phyloP scores from a whole-genome alignment of 169 alveolate genomes.

The Eimeria falciformis region DNA sequence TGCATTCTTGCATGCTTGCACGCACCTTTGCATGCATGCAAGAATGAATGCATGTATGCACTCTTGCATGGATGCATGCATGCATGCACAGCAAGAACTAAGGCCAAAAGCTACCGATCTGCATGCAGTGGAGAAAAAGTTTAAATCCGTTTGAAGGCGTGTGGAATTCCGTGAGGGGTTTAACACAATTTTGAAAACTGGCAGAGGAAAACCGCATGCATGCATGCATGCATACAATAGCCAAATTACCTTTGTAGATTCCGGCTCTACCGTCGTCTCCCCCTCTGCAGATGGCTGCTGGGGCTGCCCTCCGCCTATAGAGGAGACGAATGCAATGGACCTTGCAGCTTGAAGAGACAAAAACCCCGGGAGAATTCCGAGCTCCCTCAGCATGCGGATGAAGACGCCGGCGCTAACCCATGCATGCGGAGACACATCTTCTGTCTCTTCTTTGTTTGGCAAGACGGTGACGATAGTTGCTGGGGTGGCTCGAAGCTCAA shows the following conservation, averaged over 20 bases:
- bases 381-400: conserved; percentile 49
- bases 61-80: not conserved
- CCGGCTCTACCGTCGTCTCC: not conserved
- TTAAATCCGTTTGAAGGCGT: no score
- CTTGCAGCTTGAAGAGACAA: not conserved
- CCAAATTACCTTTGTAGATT: no score
- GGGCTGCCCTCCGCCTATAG: not conserved
- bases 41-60: not conserved
- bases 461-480: not conserved
- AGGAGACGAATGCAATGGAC: conserved; percentile 18
- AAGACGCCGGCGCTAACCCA: conserved; percentile 42
- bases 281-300: no score
- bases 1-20: no score
- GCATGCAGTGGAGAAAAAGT: no score
- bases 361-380: conserved; percentile 57
- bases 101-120: no score
- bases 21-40: no score
- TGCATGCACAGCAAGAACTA: not conserved
- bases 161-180: no score
- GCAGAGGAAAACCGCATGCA: no score
- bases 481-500: not conserved
- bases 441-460: not conserved
- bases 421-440: not conserved
- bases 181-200: no score
- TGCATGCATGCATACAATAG: no score